Conservation (phyloP, 768 basidiomycete species). For the Mycena chlorophos region DNA sequence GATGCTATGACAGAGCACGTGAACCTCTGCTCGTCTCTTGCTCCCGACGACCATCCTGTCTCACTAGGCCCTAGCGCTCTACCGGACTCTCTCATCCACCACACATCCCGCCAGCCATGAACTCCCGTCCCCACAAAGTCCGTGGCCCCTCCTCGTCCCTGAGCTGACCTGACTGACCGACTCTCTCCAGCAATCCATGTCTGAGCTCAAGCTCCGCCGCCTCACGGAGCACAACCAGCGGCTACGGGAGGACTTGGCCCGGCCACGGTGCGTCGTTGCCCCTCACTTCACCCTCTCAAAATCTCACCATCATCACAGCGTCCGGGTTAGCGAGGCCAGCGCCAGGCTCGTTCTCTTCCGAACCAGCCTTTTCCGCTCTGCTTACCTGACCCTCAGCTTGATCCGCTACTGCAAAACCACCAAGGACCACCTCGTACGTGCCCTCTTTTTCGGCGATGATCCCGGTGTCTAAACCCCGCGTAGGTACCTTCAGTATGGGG, state of each 20-base stretch:
- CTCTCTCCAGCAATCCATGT: conserved; percentile 78
- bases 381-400: conserved; percentile 49
- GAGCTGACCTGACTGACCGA: conserved; percentile 1
- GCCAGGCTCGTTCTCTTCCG: conserved; percentile 58
- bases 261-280: conserved; percentile 54
- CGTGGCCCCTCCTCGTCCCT: conserved; percentile 19
- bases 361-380: neutral
- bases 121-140: conserved; percentile 72
- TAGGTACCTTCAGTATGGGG: conserved; percentile 96
- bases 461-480: conserved; percentile 15
- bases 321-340: conserved; percentile 89
- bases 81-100: conserved; percentile 17
- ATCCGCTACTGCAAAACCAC: conserved; percentile 94
- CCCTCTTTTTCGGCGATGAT: conserved; percentile 4
- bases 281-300: neutral
- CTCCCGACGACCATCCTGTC: conserved; percentile 21
- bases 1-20: too few species aligned
- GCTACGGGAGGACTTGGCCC: conserved; percentile 82
- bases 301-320: conserved; percentile 24
- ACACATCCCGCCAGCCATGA: conserved; percentile 48
- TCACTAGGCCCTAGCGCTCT: conserved; percentile 17
- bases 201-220: conserved; percentile 92
- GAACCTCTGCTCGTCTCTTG: conserved; percentile 10
- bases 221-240: conserved; percentile 93
- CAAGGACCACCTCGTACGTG: conserved; percentile 83